Base-by-base conservation (phyloP, 1,284 basidiomycete species). In the Lignosus rhinocerotis region DNA sequence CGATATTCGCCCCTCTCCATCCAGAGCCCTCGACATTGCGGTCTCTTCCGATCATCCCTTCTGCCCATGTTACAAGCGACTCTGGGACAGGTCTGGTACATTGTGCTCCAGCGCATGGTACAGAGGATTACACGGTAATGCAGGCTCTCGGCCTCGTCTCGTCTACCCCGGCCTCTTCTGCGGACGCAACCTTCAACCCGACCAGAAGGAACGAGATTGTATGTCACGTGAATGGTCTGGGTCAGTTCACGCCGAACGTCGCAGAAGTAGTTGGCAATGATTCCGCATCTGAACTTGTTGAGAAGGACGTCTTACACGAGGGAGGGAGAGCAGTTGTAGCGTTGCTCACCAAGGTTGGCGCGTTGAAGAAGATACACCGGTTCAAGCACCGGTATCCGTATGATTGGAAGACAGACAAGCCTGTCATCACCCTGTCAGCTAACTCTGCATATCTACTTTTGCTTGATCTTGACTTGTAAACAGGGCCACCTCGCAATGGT, bases 401-500 rank as follows among this genome's bases (percentile, higher is more conserved):
- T 70, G 96, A 99, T 71, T 99, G 96, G 96, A 92, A 94, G 72
- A 96, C 96, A 1, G 88, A 96, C 67, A 79, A 93, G 69, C 96
- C 96, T 0, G 87, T 98, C 66, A 94, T 99, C 61, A 84, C 94
- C 51, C 88, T 89, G 92, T 93, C 69, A 62, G 84, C 75, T 6
- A 12, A 16, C 6, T 45, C 19, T 36, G 32, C 19, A 47, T 17
- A 49, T 6, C 12, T 6, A 7, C 19, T 5, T 31, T 6, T 34
- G 17, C 7, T 17, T 14, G 2, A 8, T 32, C 0, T 17, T 54
- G 30, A 51, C 41, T 30, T 6, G 11, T 9, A 7, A 53, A 8
- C 63, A 94, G 94, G n/a, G 93, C 96, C 0, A 98, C 96, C 1
- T 94, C 93, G 0, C 96, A 99, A 67, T 99, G 96, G 96, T 99